phyloP scores from a whole-genome alignment of 2,329 filamentous ascomycete genomes.

The Whalleya microplaca region DNA sequence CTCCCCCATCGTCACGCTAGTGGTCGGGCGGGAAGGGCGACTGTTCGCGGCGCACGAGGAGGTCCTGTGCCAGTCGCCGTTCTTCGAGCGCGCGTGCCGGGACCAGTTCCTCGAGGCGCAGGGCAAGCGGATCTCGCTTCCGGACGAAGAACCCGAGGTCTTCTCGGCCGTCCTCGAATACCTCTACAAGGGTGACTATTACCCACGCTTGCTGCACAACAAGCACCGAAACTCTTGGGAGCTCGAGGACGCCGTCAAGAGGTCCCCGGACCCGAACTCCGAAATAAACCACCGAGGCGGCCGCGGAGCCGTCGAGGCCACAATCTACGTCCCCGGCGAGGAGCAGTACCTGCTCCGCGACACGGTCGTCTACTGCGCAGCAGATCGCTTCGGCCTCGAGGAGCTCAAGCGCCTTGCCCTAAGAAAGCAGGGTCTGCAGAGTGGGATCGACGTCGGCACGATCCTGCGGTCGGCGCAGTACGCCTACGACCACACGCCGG shows the following conservation, averaged over 20 bases:
- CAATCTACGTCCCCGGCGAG: conserved; percentile 75
- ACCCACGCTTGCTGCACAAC: conserved; percentile 84
- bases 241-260: conserved; percentile 70
- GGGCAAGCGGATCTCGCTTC: conserved; percentile 77
- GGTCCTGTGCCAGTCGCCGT: conserved; percentile 82
- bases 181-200: conserved; percentile 96
- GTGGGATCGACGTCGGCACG: conserved; percentile 87
- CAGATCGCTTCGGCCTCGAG: conserved; percentile 87
- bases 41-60: conserved; percentile 96
- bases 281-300: conserved; percentile 40
- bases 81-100: conserved; percentile 74
- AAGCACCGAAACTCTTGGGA: conserved; percentile 86
- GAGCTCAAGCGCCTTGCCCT: conserved; percentile 90
- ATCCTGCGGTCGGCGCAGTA: conserved; percentile 93
- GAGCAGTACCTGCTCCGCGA: conserved; percentile 83
- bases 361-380: conserved; percentile 92
- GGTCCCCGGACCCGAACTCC: conserved; percentile 38
- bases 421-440: conserved; percentile 92
- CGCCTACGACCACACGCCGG: conserved; percentile 93
- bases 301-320: conserved; percentile 65
- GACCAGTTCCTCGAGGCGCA: conserved; percentile 73
- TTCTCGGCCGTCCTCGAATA: conserved; percentile 95
- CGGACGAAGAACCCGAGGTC: conserved; percentile 83
- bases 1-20: conserved; percentile 82
- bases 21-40: conserved; percentile 81